A percentile compares a stretch with the other conserved stretches of the same genome.
These are phyloP conservation scores for Erodium texanum DNA, from an alignment of 441 rosid genomes.

Conservation along the genomic window DNA sequence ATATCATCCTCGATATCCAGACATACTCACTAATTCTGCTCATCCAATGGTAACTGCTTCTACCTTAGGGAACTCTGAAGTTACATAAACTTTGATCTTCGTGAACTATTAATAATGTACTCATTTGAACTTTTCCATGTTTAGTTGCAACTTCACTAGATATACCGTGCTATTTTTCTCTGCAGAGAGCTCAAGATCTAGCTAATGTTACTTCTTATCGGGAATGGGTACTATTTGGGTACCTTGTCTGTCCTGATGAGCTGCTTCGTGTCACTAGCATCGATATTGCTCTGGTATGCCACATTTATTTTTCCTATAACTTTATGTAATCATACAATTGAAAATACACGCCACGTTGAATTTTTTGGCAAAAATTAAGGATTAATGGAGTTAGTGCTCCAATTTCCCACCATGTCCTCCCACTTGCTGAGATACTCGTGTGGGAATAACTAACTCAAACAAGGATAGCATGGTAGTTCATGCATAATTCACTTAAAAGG, in stretches of 20 bases:
- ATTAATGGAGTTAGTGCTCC: not conserved
- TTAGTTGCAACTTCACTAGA: conserved; percentile 6
- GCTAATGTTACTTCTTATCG: conserved; percentile 96
- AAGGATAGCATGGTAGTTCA: not conserved
- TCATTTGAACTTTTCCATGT: not conserved
- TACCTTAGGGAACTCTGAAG: conserved; percentile 10
- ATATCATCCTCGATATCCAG: conserved; percentile 98
- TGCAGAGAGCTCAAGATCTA: conserved; percentile 98
- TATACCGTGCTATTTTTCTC: conserved; percentile 18
- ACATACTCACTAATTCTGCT: conserved; percentile 97
- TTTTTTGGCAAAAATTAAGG: not conserved
- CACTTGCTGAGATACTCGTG: not conserved
- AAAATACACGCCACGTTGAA: not conserved
- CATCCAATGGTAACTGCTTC: conserved; percentile 76
- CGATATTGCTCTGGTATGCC: conserved; percentile 82
- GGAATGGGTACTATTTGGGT: conserved; percentile 97
- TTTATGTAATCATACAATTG: conserved; percentile 10
- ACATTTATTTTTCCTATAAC: not conserved
- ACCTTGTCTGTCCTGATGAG: conserved; percentile 99
- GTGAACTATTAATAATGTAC: not conserved
- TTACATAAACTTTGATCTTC: conserved; percentile 5
- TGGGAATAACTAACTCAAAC: not conserved
- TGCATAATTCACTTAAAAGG: conserved; percentile 1
- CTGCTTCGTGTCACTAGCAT: conserved; percentile 99
- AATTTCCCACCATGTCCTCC: not conserved